phyloP scores from a whole-genome alignment of 2,329 filamentous ascomycete species.

The Aspergillus felis region DNA sequence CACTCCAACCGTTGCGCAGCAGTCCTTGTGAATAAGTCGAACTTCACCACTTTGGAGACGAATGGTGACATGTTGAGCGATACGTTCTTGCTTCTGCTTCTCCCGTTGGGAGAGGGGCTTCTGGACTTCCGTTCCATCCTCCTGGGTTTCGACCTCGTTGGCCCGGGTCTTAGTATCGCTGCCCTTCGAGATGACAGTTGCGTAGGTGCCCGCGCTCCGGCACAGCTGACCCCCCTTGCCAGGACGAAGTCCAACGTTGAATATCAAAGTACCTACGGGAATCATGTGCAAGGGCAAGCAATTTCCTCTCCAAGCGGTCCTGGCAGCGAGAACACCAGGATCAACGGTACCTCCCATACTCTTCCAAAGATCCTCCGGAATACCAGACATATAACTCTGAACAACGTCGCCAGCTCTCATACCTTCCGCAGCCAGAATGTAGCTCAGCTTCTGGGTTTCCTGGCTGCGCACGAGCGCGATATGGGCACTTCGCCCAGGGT shows the following conservation, averaged over 20 bases:
- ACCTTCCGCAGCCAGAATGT: constrained; percentile 93
- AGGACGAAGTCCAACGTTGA: constrained; percentile 75
- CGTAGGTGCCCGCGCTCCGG: constrained; percentile 89
- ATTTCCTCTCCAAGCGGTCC: constrained; percentile 91
- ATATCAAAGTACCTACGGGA: constrained; percentile 87
- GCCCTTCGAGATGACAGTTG: constrained; percentile 83
- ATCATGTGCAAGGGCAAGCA: constrained; percentile 95
- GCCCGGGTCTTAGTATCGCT: constrained; percentile 55
- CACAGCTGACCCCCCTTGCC: constrained; percentile 82
- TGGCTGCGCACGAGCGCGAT: constrained; percentile 80
- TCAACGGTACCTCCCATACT: constrained; percentile 92
- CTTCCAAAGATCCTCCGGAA: constrained; percentile 78
- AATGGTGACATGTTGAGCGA: constrained; percentile 75
- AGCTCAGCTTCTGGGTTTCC: constrained; percentile 71
- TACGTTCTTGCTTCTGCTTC: constrained; percentile 49
- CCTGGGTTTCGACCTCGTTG: constrained; percentile 53
- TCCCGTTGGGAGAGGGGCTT: constrained; percentile 36
- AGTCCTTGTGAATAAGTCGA: constrained; percentile 82
- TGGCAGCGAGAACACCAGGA: constrained; percentile 91
- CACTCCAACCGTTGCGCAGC: constrained; percentile 89
- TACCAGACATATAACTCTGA: constrained; percentile 86
- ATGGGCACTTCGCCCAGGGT: constrained; percentile 87
- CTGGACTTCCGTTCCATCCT: constrained; percentile 21
- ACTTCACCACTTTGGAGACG: constrained; percentile 90
- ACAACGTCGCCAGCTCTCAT: constrained; percentile 87